Percentiles rank a stretch among this genome's conserved stretches.
Conservation (phyloP, 768 basidiomycete genomes). For the Mycena metata region DNA sequence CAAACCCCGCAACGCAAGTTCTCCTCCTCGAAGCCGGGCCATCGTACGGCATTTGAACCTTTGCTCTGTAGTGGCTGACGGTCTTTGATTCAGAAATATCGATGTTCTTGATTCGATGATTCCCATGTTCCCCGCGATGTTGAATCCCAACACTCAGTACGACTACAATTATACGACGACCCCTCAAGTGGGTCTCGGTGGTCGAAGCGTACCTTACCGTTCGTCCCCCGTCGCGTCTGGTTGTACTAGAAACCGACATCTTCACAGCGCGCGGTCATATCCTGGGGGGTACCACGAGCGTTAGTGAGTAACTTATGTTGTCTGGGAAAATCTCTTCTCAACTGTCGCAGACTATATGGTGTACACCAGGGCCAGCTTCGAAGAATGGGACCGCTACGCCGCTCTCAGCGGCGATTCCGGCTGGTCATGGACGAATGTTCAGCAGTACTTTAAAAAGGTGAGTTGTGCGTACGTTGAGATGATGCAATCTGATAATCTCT, state of each 20-base stretch:
- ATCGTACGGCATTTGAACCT: constrained; percentile 1
- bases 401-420: constrained; percentile 35
- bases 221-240: background rate
- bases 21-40: constrained; percentile 8
- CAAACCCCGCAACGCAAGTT: background rate
- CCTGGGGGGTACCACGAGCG: constrained; percentile 3
- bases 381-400: constrained; percentile 40
- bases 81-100: background rate
- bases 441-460: constrained; percentile 38
- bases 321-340: no score
- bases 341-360: constrained; percentile 26
- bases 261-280: constrained; percentile 5
- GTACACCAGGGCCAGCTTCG: constrained; percentile 38
- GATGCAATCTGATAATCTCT: no score
- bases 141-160: background rate
- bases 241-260: background rate
- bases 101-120: constrained; percentile 2
- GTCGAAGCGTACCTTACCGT: constrained; percentile 2
- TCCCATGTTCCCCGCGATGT: background rate
- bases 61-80: no score
- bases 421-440: constrained; percentile 40
- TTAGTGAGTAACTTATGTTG: background rate
- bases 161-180: constrained; percentile 20
- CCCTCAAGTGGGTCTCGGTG: background rate
- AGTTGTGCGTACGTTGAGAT: no score